A percentile compares a stretch with the other conserved stretches of the same genome.
Conservation (phyloP, 2,329 filamentous ascomycete genomes). For the Thielaviopsis ethacetica region DNA sequence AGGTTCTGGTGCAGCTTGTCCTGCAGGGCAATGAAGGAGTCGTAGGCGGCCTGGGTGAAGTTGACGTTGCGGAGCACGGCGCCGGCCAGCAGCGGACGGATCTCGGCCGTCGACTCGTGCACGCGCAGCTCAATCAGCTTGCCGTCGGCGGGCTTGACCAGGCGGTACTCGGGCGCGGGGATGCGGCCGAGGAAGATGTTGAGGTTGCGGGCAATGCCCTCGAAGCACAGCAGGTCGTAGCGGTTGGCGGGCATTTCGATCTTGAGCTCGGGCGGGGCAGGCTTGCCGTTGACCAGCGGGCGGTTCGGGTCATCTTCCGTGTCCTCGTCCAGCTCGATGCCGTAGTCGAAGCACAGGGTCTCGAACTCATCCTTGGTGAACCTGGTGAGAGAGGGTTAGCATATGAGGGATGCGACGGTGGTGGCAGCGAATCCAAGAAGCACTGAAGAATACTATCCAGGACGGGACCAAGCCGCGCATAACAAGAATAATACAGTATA, state of each 20-base stretch:
- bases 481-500: constrained; percentile 10
- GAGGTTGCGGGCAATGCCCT: constrained; percentile 87
- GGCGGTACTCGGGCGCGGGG: constrained; percentile 60
- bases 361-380: constrained; percentile 93
- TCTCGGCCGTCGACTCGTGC: constrained; percentile 53
- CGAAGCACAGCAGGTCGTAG: constrained; percentile 91
- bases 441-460: neutral
- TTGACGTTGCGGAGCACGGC: constrained; percentile 80
- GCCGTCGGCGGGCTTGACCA: constrained; percentile 55
- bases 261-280: constrained; percentile 85
- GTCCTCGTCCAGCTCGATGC: constrained; percentile 95
- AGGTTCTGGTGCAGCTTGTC: constrained; percentile 97
- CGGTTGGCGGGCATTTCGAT: constrained; percentile 96
- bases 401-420: constrained; percentile 7
- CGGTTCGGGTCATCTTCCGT: constrained; percentile 55
- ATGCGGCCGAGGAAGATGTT: constrained; percentile 80
- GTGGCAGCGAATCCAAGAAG: neutral
- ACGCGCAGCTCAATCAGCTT: constrained; percentile 71
- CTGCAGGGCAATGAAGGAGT: constrained; percentile 93
- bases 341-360: constrained; percentile 95
- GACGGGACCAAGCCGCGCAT: neutral
- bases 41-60: constrained; percentile 81
- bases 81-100: constrained; percentile 77
- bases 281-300: constrained; percentile 57
- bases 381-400: constrained; percentile 25